Evolutionary conservation across 805 yeast genomes (phyloP).

Genomic region (Sugiyamaella smithiae): DNA sequence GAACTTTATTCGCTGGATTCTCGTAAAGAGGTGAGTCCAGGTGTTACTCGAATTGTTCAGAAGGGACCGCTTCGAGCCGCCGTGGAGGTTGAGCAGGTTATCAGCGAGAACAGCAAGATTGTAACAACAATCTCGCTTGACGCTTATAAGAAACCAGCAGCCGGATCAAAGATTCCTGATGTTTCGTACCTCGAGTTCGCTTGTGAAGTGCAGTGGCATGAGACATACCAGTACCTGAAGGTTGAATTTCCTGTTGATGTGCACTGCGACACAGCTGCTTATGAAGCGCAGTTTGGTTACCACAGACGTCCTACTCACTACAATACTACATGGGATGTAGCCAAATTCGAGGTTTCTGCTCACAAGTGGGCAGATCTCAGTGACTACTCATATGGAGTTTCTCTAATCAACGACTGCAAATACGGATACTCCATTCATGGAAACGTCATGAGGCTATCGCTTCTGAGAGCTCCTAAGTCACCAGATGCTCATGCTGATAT

Average conservation of each 20-base stretch:
- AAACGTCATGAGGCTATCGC: constrained; percentile 79
- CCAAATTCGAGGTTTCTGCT: constrained; percentile 92
- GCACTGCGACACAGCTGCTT: constrained; percentile 70
- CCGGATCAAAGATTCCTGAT: constrained; percentile 29
- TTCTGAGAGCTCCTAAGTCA: constrained; percentile 86
- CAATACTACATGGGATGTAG: constrained; percentile 95
- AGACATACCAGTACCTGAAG: constrained; percentile 80
- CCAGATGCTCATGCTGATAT: constrained; percentile 96
- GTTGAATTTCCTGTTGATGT: constrained; percentile 93
- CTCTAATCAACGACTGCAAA: constrained; percentile 77
- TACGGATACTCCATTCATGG: constrained; percentile 95
- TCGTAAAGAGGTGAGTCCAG: constrained; percentile 48
- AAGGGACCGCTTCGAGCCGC: constrained; percentile 61
- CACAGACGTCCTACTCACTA: constrained; percentile 91
- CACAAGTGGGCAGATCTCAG: constrained; percentile 93
- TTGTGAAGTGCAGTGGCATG: constrained; percentile 79
- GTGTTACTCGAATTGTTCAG: constrained; percentile 41
- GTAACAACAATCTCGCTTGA: constrained; percentile 68
- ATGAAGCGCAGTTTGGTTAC: constrained; percentile 92
- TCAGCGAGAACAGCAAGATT: constrained; percentile 57
- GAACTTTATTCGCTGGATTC: constrained; percentile 83
- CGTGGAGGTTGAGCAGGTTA: constrained; percentile 56
- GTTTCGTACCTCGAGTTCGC: constrained; percentile 49
- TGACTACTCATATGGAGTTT: constrained; percentile 82
- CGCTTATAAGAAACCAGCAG: constrained; percentile 40